Evolutionary conservation across 257 asterid genomes (phyloP), one percentile per base, ranked within the genome.

Genomic region (Solanum pinnatisectum): DNA sequence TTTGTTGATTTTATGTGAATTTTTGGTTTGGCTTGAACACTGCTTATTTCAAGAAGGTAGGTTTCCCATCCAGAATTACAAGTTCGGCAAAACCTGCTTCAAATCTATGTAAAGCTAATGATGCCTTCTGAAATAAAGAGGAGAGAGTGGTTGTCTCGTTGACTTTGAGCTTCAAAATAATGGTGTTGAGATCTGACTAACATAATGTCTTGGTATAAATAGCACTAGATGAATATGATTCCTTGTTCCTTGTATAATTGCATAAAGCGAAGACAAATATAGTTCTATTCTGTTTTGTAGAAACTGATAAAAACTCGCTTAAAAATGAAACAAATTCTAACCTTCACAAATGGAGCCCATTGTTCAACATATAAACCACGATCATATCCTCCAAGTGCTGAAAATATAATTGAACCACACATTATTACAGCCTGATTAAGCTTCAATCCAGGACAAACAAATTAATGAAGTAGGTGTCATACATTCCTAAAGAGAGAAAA

Each of bases 321-420:
- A 49, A 49, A 16, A 20, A 32, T 49, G 44, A 82, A 20, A 18
- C 32, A 82, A 82, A 52, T 86, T 89, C 95, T 91, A 87, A 95
- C 99, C 99, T 94, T 97, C 71, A 96, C 94, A 91, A 97, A 97
- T 68, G 98, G 98, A 60, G 97, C 96, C 99, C 99, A 96, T 91
- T 95, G 92, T 90, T 97, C 99, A 10, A 90, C 95, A 91, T 96
- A 97, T 76, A 97, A 90, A 88, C 98, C 98, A 87, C 94, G 98
- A 76, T 82, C 92, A 91, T 88, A 97, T 90, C 99, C 99, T 87
- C 98, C 99, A 68, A 97, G 98, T 56, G 95, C 99, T 97, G 95
- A 87, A 94, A 90, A 90, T 36, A 20, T 42, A 72, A 12, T 82
- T 82, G 71, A 82, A 49, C 20, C 86, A 46, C 70, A 49, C 3